phyloP scores from a whole-genome alignment of 306 rosid species.

The Aeschynomene evenia region DNA sequence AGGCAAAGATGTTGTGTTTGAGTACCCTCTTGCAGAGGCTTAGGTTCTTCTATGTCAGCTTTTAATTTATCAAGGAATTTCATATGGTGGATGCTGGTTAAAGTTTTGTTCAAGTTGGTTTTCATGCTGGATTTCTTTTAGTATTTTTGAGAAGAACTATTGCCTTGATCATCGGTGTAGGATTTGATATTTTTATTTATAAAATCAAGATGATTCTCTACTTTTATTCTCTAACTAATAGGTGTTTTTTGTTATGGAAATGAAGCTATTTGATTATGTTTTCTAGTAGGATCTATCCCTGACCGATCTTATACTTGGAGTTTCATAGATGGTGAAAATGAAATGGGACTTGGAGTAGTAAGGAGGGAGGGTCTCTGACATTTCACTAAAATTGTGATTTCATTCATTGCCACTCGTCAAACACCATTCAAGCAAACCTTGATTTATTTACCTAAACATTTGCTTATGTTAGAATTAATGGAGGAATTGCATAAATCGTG shows the following conservation, averaged over 20 bases:
- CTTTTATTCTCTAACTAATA: background rate
- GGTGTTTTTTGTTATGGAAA: background rate
- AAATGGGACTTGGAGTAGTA: no score
- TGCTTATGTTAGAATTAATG: no score
- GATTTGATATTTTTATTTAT: background rate
- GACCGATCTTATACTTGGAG: no score
- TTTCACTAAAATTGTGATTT: no score
- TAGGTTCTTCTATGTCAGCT: constrained; percentile 34
- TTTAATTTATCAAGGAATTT: constrained; percentile 12
- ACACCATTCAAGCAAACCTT: no score
- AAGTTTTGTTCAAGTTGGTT: constrained; percentile 31
- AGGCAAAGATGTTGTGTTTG: constrained; percentile 86
- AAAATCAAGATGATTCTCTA: background rate
- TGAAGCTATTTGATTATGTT: background rate
- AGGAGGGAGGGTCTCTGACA: no score
- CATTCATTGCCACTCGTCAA: no score
- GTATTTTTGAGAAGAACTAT: background rate
- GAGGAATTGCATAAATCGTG: no score
- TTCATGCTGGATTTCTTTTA: constrained; percentile 19
- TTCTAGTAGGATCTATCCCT: no score
- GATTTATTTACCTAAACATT: no score
- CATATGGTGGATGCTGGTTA: constrained; percentile 29
- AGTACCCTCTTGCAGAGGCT: constrained; percentile 71
- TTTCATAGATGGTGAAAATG: no score
- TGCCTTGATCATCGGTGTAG: constrained; percentile 12